Evolutionary conservation across 2,329 filamentous ascomycete species (phyloP).

Genomic region (Sporothrix humicola): DNA sequence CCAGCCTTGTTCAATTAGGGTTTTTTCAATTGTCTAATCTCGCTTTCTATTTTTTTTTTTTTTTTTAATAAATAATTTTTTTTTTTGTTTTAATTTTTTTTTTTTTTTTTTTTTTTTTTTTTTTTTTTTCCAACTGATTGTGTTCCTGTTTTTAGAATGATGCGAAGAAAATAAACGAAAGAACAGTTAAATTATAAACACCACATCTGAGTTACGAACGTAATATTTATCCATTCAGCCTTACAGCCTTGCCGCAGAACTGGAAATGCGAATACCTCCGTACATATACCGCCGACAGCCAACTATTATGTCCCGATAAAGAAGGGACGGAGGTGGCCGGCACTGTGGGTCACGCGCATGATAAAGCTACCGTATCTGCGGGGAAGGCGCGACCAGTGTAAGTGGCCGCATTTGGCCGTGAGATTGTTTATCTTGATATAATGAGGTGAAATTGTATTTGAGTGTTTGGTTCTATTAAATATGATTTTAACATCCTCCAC

Average conservation of each 20-base stretch:
- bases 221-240: not conserved
- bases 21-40: too few relatives aligned
- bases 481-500: not conserved
- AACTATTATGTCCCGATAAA: not conserved
- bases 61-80: too few relatives aligned
- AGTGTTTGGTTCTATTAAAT: not conserved
- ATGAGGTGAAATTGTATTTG: not conserved
- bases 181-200: too few relatives aligned
- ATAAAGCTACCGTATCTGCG: constrained; percentile 24
- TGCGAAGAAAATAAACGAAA: too few relatives aligned
- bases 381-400: constrained; percentile 20
- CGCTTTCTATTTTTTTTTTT: too few relatives aligned
- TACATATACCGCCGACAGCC: not conserved
- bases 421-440: not conserved
- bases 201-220: too few relatives aligned
- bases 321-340: constrained; percentile 30
- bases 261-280: not conserved
- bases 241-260: not conserved
- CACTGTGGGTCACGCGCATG: constrained; percentile 19
- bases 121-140: not conserved
- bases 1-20: too few relatives aligned
- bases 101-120: too few relatives aligned
- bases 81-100: too few relatives aligned
- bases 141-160: not conserved
- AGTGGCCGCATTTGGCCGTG: constrained; percentile 4